Evolutionary conservation across 2,329 filamentous ascomycete genomes (phyloP).

Genomic region (Colletotrichum costaricense): DNA sequence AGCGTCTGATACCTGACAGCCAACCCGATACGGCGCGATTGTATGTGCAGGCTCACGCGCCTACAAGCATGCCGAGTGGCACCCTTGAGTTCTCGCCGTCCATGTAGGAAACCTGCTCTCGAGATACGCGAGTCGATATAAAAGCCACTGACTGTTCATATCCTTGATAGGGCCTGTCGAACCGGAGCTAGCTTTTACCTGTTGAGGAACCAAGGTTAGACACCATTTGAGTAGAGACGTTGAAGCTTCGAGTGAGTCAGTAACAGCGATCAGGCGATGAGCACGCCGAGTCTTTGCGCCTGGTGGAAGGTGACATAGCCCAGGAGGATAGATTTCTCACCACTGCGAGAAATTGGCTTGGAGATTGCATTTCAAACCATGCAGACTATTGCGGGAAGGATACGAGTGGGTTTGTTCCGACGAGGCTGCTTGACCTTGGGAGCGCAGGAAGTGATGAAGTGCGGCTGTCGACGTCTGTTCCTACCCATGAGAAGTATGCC

Average conservation of each 20-base stretch:
- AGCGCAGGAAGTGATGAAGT: neutral
- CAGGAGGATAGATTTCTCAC: neutral
- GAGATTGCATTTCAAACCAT: neutral
- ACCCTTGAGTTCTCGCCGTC: neutral
- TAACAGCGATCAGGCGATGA: neutral
- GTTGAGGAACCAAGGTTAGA: neutral
- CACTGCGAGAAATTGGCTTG: neutral
- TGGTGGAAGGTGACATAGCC: neutral
- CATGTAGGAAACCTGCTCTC: neutral
- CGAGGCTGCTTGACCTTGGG: neutral
- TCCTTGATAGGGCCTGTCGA: neutral
- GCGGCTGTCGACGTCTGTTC: neutral
- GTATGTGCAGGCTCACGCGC: neutral
- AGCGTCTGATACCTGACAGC: neutral
- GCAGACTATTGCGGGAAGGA: neutral
- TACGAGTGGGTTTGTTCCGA: neutral
- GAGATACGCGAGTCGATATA: neutral
- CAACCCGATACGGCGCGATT: neutral
- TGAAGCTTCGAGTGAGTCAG: neutral
- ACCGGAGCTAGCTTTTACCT: neutral
- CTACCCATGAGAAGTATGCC: neutral
- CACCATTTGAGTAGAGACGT: neutral
- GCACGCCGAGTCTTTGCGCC: neutral
- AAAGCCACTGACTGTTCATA: no score
- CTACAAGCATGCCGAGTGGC: neutral